phyloP scores from a whole-genome alignment of 2,329 filamentous ascomycete species.

The Colletotrichum aenigma region DNA sequence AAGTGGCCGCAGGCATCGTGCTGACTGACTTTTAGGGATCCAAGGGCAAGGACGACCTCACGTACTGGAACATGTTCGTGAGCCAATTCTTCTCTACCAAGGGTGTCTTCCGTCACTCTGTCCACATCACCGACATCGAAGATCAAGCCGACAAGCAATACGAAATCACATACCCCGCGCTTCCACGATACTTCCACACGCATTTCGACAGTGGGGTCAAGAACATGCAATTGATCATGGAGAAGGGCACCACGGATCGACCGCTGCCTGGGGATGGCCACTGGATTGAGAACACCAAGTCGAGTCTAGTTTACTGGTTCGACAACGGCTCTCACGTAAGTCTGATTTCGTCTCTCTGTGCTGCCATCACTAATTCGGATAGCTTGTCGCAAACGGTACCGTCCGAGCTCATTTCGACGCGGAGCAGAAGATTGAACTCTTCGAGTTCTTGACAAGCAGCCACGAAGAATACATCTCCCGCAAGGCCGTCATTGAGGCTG shows the following conservation, averaged over 20 bases:
- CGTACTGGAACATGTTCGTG: conserved; percentile 83
- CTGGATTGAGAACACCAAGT: conserved; percentile 76
- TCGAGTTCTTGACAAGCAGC: conserved; percentile 78
- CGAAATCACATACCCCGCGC: conserved; percentile 80
- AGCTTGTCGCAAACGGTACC: conserved; percentile 80
- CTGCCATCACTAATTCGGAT: neutral
- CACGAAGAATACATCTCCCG: conserved; percentile 88
- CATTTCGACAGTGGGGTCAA: conserved; percentile 87
- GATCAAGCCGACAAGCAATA: conserved; percentile 76
- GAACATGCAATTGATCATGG: conserved; percentile 84
- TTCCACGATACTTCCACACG: conserved; percentile 88
- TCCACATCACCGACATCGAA: conserved; percentile 61
- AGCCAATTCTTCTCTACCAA: conserved; percentile 78
- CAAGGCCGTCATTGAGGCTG: conserved; percentile 64
- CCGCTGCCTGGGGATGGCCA: conserved; percentile 67
- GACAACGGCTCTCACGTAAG: conserved; percentile 80
- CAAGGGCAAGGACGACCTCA: conserved; percentile 70
- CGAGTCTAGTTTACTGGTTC: conserved; percentile 90
- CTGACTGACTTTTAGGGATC: conserved; percentile 44
- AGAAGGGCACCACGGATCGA: conserved; percentile 64
- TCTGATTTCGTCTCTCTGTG: conserved; percentile 19
- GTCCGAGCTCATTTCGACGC: conserved; percentile 81
- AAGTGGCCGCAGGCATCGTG: neutral
- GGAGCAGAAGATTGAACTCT: conserved; percentile 79
- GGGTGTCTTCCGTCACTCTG: conserved; percentile 77